A percentile compares a stretch with the other conserved stretches of the same genome.
These are phyloP conservation scores for Aspergillus uvarum DNA, from an alignment of 2,329 filamentous ascomycete species.

Conservation along the genomic window DNA sequence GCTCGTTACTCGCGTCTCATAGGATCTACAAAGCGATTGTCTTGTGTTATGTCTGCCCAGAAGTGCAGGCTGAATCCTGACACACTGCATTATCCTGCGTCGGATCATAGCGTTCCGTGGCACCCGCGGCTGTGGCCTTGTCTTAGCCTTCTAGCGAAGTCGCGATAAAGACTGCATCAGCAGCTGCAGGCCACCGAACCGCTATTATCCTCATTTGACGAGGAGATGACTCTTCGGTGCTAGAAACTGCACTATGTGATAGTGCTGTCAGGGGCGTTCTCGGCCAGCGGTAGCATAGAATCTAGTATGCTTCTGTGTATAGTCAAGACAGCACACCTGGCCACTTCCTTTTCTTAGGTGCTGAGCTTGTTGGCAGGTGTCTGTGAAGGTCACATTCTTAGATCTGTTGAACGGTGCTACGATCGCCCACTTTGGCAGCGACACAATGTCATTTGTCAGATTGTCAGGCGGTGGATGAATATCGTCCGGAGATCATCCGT, in stretches of 20 bases:
- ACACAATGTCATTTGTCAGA: not conserved
- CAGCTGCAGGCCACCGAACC: not conserved
- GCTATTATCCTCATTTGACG: not conserved
- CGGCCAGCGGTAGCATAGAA: not conserved
- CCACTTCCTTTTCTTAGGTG: not conserved
- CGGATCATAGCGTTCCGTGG: constrained; percentile 9
- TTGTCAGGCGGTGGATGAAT: not conserved
- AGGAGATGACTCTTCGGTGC: not conserved
- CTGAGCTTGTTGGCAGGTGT: not conserved
- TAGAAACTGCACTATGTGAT: not conserved
- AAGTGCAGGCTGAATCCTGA: not conserved
- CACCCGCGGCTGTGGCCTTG: constrained; percentile 2
- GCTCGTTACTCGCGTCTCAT: constrained; percentile 4
- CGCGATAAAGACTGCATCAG: not conserved
- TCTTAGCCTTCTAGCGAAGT: not conserved
- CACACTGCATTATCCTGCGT: not conserved
- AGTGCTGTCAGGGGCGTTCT: not conserved
- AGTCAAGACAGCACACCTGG: not conserved
- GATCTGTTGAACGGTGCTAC: not conserved
- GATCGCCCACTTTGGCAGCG: not conserved
- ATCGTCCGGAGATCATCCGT: constrained; percentile 3
- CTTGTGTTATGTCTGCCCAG: not conserved
- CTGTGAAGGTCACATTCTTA: not conserved
- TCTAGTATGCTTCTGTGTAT: not conserved
- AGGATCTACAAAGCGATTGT: constrained; percentile 9